Evolutionary conservation across 2,329 filamentous ascomycete species (phyloP), one percentile per base, ranked within the genome.

Genomic region (Penicillium griseofulvum): DNA sequence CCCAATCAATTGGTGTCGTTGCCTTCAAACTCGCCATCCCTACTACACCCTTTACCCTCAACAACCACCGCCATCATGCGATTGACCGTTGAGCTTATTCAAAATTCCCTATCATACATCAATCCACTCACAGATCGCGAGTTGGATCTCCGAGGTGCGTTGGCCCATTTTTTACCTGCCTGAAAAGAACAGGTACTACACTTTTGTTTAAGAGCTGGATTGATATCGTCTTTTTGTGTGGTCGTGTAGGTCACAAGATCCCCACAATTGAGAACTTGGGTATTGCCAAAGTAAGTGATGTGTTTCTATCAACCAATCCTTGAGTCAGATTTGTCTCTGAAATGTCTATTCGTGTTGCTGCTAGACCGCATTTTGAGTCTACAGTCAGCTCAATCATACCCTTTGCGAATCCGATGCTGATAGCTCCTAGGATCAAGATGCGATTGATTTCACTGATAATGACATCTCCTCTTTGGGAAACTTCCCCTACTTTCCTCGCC

Each of bases 41-140:
- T n/a, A n/a, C 46, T 5, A 28, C 17, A 24, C 22, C 26, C 6
- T 14, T 28, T 34, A 37, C 29, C 37, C 34, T 56, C 47, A 44
- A 48, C 41, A 33, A 38, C 51, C 46, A 58, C 68, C 72, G 79
- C 62, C 48, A 97, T 62, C 45, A 97, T 99, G 94, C 88, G 93
- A 83, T 87, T 99, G 79, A 97, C 93, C 61, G 87, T 90, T 66
- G 94, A 97, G 76, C 87, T 97, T 71, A 95, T 99, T 79, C 86
- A 91, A 77, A 87, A 86, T 76, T 96, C 94, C 73, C 88, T 96
- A 66, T 97, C 93, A 75, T 99, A 97, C 83, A 89, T 97, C 78
- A 99, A 97, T 79, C 92, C 93, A 74, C 85, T 99, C 76, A 96
- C 94, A 80, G 94, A 99, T 84, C 91, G 94, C 77, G 94, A 99